Conservation (phyloP, 768 basidiomycete species). For the Russula lepida region DNA sequence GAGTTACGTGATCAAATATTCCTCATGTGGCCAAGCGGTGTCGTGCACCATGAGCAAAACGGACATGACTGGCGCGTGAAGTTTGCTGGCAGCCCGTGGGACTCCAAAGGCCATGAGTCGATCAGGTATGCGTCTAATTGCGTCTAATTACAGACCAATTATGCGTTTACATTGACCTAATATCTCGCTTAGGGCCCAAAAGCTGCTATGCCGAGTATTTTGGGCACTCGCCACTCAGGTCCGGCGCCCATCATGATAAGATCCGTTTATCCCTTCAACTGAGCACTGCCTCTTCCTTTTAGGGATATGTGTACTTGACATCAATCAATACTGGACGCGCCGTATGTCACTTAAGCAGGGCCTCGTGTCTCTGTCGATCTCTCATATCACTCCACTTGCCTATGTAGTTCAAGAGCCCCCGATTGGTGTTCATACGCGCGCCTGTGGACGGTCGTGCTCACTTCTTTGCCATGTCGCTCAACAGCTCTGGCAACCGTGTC, state of each 20-base stretch:
- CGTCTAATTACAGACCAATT: constrained; percentile 17
- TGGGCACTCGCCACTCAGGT: constrained; percentile 52
- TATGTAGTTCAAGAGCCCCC: constrained; percentile 39
- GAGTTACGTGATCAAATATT: constrained; percentile 51
- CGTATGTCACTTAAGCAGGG: constrained; percentile 32
- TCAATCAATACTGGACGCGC: constrained; percentile 41
- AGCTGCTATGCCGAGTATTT: constrained; percentile 54
- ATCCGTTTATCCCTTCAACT: constrained; percentile 6
- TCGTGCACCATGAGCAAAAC: constrained; percentile 38
- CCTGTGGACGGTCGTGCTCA: constrained; percentile 39
- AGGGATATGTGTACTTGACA: constrained; percentile 70
- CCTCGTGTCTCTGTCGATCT: not conserved
- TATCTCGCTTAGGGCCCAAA: constrained; percentile 40
- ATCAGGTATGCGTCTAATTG: constrained; percentile 37
- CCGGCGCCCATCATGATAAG: constrained; percentile 24
- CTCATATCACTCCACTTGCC: constrained; percentile 14
- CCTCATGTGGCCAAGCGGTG: constrained; percentile 61
- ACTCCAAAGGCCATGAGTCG: constrained; percentile 44
- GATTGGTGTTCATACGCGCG: constrained; percentile 57
- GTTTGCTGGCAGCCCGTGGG: constrained; percentile 65
- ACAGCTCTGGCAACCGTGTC: constrained; percentile 50
- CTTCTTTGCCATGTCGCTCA: constrained; percentile 62
- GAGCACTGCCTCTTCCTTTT: constrained; percentile 1
- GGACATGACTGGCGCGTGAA: constrained; percentile 51
- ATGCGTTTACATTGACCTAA: constrained; percentile 4